A percentile compares a stretch with the other conserved stretches of the same genome.
Evolutionary conservation across 352 stramenopile species (phyloP).

Genomic region (Phytophthora meadii): DNA sequence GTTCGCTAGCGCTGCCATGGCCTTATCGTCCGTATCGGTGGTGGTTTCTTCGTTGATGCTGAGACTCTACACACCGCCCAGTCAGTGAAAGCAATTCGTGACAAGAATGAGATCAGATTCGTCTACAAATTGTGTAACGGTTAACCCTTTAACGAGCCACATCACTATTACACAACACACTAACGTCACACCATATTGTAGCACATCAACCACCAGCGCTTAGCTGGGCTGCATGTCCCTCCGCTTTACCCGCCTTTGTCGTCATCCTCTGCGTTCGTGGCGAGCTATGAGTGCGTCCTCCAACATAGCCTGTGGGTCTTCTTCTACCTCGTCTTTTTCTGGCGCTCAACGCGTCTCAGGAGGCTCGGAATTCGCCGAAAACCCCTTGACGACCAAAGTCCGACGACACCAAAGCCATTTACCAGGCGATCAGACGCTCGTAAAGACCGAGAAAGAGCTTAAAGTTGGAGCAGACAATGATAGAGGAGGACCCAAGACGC

Average conservation of each 20-base stretch:
- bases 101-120: too few species aligned
- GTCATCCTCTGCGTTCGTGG: constrained; percentile 8
- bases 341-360: neutral
- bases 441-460: neutral
- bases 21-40: constrained; percentile 96
- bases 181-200: constrained; percentile 5
- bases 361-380: constrained; percentile 9
- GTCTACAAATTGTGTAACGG: too few species aligned
- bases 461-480: constrained; percentile 17
- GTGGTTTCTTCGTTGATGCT: constrained; percentile 94
- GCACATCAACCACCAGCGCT: constrained; percentile 14
- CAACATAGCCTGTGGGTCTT: constrained; percentile 7
- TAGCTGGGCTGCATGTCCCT: constrained; percentile 30
- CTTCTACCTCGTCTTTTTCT: constrained; percentile 6
- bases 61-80: constrained; percentile 86
- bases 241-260: constrained; percentile 20
- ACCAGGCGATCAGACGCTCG: constrained; percentile 22
- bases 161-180: constrained; percentile 9
- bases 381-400: constrained; percentile 24
- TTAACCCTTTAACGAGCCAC: too few species aligned
- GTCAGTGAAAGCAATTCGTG: constrained; percentile 52
- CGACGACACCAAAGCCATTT: constrained; percentile 66
- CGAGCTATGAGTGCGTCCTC: constrained; percentile 19
- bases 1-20: constrained; percentile 96
- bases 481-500: constrained; percentile 60